Base-by-base conservation (phyloP, 208 protist genomes). In the Crithidia mellificae region DNA sequence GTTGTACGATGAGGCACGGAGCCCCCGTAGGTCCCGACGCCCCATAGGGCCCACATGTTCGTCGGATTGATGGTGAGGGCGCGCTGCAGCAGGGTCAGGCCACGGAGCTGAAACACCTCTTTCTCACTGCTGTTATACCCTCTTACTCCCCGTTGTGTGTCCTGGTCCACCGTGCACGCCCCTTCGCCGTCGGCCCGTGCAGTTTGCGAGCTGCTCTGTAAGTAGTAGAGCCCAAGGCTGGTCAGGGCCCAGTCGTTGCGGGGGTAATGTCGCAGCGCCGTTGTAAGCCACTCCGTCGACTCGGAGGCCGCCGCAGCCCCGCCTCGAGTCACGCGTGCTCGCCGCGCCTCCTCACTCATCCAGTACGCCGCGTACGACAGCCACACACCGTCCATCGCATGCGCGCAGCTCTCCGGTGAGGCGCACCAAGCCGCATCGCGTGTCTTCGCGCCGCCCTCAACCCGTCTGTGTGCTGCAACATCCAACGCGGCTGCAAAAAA, bases 41-140 rank as follows among this genome's bases (percentile, higher is more conserved):
- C 73, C 78, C 83, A 88, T 14, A 84, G 55, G 8, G 78, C 71
- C 74, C 78, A 83, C 61, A 68, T 71, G 53, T 84, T 88, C 12
- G 74, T 69, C 14, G 74, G 68, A 67, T 88, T 84, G 27, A 83
- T 24, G 43, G 46, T 41, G 1, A 84, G 65, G 1, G 78, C 72
- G 22, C 72, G 70, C 52, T 84, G 66, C 34, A 84, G 46, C 22
- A 84, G 39, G 3, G 64, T 22, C 36, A 87, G 39, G 19, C 69
- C 78, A 25, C 46, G 62, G 7, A 64, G 61, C 39, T 32, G 15
- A 14, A 63, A 41, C 3, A 47, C 24, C 27, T 46, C 65, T 15
- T 46, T 15, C 15, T 20, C 41, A 17, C 4, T 2, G 22, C 41
- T 20, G 39, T n/a, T n/a, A n/a, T n/a, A n/a, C n/a, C n/a, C n/a